A percentile compares a stretch with the other conserved stretches of the same genome.
Conservation (phyloP, 192 early-diverging fungal genomes). For the Hyaloraphidium curvatum region DNA sequence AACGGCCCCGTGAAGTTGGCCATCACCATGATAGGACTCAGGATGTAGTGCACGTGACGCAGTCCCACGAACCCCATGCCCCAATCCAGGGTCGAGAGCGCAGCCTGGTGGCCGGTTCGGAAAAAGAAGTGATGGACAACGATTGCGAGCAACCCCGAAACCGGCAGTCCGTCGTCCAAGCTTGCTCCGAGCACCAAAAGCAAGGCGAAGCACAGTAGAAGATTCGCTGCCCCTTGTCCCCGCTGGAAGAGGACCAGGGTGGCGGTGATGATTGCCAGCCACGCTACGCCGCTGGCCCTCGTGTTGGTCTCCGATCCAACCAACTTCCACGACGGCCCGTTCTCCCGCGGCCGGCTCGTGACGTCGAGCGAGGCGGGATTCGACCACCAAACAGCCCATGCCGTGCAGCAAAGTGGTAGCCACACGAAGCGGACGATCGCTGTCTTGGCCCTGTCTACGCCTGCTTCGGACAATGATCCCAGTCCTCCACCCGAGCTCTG, state of each 20-base stretch:
- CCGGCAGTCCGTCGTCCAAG: not conserved
- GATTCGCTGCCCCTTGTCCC: too few relatives aligned
- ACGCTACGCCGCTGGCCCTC: not conserved
- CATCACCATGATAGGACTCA: conserved; percentile 46
- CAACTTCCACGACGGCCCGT: too few relatives aligned
- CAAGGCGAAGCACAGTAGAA: too few relatives aligned
- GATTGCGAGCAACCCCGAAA: conserved; percentile 22
- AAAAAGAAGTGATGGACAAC: conserved; percentile 53
- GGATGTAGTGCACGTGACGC: conserved; percentile 38
- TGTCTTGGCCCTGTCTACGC: too few relatives aligned
- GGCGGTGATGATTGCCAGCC: too few relatives aligned
- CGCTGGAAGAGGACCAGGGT: not conserved
- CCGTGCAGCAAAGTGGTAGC: too few relatives aligned
- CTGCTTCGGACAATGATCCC: too few relatives aligned
- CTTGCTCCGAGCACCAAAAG: not conserved
- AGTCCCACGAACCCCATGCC: conserved; percentile 72
- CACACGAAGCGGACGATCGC: too few relatives aligned
- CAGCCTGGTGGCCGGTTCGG: conserved; percentile 81
- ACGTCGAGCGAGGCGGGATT: too few relatives aligned
- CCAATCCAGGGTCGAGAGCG: conserved; percentile 80
- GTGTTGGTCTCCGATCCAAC: not conserved
- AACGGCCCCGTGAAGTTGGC: conserved; percentile 51
- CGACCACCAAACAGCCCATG: too few relatives aligned
- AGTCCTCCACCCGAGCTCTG: too few relatives aligned
- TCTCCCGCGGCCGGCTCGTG: too few relatives aligned